These are phyloP conservation scores for Umbelopsis ramanniana DNA, from an alignment of 192 early-diverging fungal species.

Conservation along the genomic window DNA sequence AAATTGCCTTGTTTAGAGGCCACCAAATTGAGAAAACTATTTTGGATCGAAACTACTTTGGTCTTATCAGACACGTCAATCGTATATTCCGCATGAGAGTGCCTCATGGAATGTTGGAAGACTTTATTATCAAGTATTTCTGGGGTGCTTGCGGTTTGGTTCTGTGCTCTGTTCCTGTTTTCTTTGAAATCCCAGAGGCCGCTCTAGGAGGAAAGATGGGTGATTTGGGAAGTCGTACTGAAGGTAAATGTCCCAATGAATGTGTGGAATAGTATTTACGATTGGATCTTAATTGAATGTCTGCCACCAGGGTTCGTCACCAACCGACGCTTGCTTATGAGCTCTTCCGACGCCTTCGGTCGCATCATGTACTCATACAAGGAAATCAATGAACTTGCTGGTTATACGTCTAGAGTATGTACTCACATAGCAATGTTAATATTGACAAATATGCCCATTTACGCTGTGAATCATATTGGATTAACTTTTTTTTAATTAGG, in stretches of 20 bases:
- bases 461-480: too few species aligned
- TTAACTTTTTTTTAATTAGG: slow-evolving; percentile 19
- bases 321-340: slow-evolving; percentile 76
- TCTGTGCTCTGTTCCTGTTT: slow-evolving; percentile 88
- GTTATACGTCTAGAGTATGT: slow-evolving; percentile 86
- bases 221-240: slow-evolving; percentile 58
- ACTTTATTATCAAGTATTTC: slow-evolving; percentile 98
- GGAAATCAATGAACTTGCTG: slow-evolving; percentile 93
- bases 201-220: slow-evolving; percentile 45
- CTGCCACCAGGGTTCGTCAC: slow-evolving; percentile 65
- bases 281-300: not conserved
- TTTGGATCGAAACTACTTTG: slow-evolving; percentile 76
- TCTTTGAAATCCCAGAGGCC: slow-evolving; percentile 56
- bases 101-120: slow-evolving; percentile 94
- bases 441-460: too few species aligned
- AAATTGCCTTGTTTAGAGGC: slow-evolving; percentile 91
- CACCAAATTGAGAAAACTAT: slow-evolving; percentile 83
- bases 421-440: not conserved
- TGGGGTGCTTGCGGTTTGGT: slow-evolving; percentile 93
- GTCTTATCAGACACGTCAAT: slow-evolving; percentile 86
- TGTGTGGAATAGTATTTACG: not conserved
- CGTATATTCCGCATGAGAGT: slow-evolving; percentile 84
- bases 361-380: slow-evolving; percentile 94
- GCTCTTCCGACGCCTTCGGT: slow-evolving; percentile 79
- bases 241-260: slow-evolving; percentile 39